Conservation (phyloP, 176 grass and related monocot species). For the Phoenix roebelenii region DNA sequence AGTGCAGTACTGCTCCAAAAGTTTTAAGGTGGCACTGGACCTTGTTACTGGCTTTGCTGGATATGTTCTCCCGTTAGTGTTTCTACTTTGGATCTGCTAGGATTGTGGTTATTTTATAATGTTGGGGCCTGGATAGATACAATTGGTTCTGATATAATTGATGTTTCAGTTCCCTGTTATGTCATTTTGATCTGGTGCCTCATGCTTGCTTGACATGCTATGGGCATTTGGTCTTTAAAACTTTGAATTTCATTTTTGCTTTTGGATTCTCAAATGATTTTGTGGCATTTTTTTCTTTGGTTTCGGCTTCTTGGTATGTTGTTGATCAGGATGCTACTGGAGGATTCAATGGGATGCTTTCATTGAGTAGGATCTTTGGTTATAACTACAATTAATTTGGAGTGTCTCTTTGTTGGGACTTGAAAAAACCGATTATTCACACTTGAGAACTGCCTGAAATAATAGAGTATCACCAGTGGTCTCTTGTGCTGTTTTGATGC, state of each 20-base stretch:
- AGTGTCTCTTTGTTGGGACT: neutral
- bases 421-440: conserved; percentile 3
- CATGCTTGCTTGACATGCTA: conserved; percentile 21
- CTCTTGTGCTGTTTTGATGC: conserved; percentile 6
- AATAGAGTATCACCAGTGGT: conserved; percentile 4
- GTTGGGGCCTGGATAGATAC: conserved; percentile 23
- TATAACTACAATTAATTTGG: conserved; percentile 1
- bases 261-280: conserved; percentile 10
- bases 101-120: conserved; percentile 13
- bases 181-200: conserved; percentile 18
- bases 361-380: conserved; percentile 12
- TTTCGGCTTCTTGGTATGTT: conserved; percentile 13
- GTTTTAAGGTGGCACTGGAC: conserved; percentile 15
- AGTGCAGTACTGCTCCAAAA: conserved; percentile 12
- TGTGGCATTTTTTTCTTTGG: neutral
- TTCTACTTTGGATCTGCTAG: conserved; percentile 26
- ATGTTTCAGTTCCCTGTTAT: conserved; percentile 15
- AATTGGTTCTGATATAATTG: conserved; percentile 31
- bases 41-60: conserved; percentile 18
- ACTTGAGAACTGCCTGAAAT: conserved; percentile 12
- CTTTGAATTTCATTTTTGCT: conserved; percentile 21
- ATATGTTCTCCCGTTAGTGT: conserved; percentile 9
- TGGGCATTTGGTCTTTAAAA: conserved; percentile 28
- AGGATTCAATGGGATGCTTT: conserved; percentile 4
- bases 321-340: neutral